phyloP scores from a whole-genome alignment of 345 rosid genomes.

The Punica granatum region DNA sequence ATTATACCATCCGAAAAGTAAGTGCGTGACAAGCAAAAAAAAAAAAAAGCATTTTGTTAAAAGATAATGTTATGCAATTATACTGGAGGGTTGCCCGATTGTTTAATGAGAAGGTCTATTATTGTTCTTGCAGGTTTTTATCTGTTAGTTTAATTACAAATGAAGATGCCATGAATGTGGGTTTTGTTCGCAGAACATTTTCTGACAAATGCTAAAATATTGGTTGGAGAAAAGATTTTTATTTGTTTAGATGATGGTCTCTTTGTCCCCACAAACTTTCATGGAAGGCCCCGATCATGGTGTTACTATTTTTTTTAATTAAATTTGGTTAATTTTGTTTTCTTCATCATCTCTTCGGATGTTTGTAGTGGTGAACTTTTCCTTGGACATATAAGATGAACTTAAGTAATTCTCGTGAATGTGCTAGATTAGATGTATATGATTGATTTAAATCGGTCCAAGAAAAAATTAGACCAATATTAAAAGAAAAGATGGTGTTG shows the following conservation, averaged over 20 bases:
- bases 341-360: not conserved
- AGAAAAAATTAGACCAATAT: too few relatives aligned
- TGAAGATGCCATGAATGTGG: conserved; percentile 44
- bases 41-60: too few relatives aligned
- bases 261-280: not conserved
- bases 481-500: conserved; percentile 1
- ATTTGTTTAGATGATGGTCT: conserved; percentile 7
- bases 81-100: too few relatives aligned
- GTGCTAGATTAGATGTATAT: too few relatives aligned
- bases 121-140: conserved; percentile 33
- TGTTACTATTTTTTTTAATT: not conserved
- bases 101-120: conserved; percentile 23
- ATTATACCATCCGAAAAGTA: too few relatives aligned
- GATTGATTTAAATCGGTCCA: too few relatives aligned
- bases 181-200: conserved; percentile 15
- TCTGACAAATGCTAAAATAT: conserved; percentile 6
- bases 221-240: not conserved
- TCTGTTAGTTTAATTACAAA: conserved; percentile 10
- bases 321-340: not conserved
- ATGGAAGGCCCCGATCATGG: not conserved
- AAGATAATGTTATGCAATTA: conserved; percentile 4
- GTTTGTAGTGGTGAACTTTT: not conserved
- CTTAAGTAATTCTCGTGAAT: too few relatives aligned
- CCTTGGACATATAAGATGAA: too few relatives aligned
- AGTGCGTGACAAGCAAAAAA: not conserved